These are phyloP conservation scores for Saccharomyces hybrid DNA, from an alignment of 1,139 yeast species.

Conservation along the genomic window DNA sequence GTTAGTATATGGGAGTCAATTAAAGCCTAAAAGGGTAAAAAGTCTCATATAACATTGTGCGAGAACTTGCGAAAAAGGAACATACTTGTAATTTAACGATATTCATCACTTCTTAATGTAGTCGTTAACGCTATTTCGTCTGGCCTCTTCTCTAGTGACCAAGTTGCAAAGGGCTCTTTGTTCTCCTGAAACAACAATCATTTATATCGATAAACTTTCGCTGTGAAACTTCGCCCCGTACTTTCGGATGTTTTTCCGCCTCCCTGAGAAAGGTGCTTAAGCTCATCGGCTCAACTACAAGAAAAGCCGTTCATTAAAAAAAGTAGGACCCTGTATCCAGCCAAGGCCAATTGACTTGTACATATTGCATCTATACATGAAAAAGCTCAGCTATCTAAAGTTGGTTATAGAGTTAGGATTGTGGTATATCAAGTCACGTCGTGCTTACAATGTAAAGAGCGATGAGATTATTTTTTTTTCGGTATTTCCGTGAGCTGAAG, in stretches of 20 bases:
- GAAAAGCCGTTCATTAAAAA: neutral
- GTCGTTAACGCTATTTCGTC: constrained; percentile 84
- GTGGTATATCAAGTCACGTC: neutral
- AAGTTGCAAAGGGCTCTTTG: constrained; percentile 38
- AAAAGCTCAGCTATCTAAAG: neutral
- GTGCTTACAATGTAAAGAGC: neutral
- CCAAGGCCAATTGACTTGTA: neutral
- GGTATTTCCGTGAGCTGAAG: constrained; percentile 1
- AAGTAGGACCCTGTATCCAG: neutral
- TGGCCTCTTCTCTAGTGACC: constrained; percentile 58
- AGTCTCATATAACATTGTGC: neutral
- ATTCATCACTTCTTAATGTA: constrained; percentile 62
- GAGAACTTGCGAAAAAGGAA: neutral
- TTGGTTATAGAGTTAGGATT: neutral
- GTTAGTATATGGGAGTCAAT: neutral
- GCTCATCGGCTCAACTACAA: neutral
- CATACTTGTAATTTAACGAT: constrained; percentile 41
- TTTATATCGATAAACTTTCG: constrained; percentile 29
- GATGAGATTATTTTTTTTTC: neutral
- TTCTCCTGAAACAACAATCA: constrained; percentile 38
- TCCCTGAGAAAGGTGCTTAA: neutral
- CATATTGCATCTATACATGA: neutral
- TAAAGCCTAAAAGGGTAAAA: neutral
- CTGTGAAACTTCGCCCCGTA: constrained; percentile 2
- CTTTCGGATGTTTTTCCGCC: neutral